phyloP scores from a whole-genome alignment of 2,329 filamentous ascomycete genomes.

The Penicillium sp. region DNA sequence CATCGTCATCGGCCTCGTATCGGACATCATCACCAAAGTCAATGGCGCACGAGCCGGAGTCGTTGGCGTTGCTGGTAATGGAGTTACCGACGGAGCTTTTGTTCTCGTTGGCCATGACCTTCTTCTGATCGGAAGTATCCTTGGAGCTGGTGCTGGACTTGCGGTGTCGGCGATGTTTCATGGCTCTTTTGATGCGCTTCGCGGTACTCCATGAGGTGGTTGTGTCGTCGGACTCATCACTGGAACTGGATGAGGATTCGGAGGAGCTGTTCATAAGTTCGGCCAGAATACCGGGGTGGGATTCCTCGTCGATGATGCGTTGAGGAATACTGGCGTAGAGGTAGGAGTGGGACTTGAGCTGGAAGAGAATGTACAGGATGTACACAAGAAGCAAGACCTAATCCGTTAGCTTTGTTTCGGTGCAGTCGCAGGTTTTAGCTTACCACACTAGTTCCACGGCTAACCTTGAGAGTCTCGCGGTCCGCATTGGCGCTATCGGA shows the following conservation, averaged over 20 bases:
- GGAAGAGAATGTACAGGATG: conserved; percentile 77
- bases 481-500: conserved; percentile 60
- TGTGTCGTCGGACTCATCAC: conserved; percentile 63
- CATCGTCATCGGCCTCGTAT: conserved; percentile 29
- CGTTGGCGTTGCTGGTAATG: conserved; percentile 19
- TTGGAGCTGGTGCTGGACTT: conserved; percentile 72
- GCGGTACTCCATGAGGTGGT: conserved; percentile 67
- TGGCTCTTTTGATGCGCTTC: conserved; percentile 69
- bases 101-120: conserved; percentile 19
- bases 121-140: conserved; percentile 33
- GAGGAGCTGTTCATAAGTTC: conserved; percentile 66
- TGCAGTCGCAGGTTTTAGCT: conserved; percentile 29
- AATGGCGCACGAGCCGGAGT: conserved; percentile 21
- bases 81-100: conserved; percentile 23
- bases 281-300: conserved; percentile 76
- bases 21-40: conserved; percentile 27
- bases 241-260: conserved; percentile 47
- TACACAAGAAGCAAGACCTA: conserved; percentile 77
- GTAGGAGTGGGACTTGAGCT: conserved; percentile 86
- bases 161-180: conserved; percentile 65
- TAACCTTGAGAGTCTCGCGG: conserved; percentile 71
- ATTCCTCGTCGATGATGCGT: conserved; percentile 86
- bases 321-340: conserved; percentile 91
- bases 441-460: conserved; percentile 81
- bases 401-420: neutral